phyloP scores from a whole-genome alignment of 2,329 filamentous ascomycete species.

The Ceratocystis ficicola region DNA sequence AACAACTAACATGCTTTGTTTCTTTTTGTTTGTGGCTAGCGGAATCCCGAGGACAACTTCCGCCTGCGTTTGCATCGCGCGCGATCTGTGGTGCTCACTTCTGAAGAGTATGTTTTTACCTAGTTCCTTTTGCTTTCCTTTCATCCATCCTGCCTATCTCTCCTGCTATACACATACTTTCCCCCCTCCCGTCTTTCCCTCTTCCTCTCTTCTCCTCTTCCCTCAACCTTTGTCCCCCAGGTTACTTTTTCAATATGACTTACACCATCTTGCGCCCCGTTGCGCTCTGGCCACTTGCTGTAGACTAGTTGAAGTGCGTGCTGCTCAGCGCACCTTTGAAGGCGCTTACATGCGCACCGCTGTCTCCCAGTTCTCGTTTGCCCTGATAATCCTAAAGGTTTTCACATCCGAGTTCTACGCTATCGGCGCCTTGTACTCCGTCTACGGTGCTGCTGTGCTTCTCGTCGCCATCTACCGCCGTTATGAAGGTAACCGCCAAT shows the following conservation, averaged over 20 bases:
- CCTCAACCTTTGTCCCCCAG: neutral
- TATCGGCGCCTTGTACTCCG: constrained; percentile 89
- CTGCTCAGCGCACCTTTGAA: constrained; percentile 91
- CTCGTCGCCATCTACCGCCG: constrained; percentile 73
- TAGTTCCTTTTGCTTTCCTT: neutral
- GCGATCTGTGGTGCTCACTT: constrained; percentile 67
- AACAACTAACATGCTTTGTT: neutral
- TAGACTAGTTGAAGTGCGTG: constrained; percentile 81
- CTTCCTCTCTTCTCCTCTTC: neutral
- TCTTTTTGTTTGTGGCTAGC: constrained; percentile 30
- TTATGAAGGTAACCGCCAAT: constrained; percentile 85
- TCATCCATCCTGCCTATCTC: neutral
- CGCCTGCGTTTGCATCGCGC: constrained; percentile 73
- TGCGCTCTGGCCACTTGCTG: no score
- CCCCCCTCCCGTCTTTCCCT: neutral
- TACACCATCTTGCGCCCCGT: no score
- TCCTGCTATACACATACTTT: neutral
- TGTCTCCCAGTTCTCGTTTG: constrained; percentile 87
- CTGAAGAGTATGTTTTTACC: constrained; percentile 48
- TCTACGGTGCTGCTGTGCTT: constrained; percentile 77
- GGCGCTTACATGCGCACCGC: constrained; percentile 93
- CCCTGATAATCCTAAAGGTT: constrained; percentile 87
- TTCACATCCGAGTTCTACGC: constrained; percentile 95
- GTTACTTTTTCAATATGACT: no score
- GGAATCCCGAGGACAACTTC: constrained; percentile 60